phyloP scores from a whole-genome alignment of 1,284 basidiomycete genomes.

The Bjerkandera adusta region DNA sequence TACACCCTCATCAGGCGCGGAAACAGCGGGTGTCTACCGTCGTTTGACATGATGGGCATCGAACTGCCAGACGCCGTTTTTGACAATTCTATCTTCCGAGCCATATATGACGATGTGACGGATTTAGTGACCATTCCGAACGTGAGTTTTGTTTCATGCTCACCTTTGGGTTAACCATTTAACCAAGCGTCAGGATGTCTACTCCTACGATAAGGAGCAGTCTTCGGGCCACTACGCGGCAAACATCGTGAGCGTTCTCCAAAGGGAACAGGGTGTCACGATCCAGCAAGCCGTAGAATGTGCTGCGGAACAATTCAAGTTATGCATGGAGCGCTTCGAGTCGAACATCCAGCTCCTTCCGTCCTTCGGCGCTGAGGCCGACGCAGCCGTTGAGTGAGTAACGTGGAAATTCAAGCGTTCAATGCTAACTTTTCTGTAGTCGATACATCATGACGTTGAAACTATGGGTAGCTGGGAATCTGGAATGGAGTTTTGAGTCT shows the following conservation, averaged over 20 bases:
- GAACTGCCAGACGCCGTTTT: not conserved
- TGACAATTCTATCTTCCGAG: not conserved
- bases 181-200: not conserved
- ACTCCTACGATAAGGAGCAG: not conserved
- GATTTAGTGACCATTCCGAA: not conserved
- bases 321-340: not conserved
- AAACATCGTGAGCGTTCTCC: not conserved
- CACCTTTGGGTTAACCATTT: not conserved
- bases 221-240: too few species aligned
- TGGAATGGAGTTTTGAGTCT: constrained; percentile 40
- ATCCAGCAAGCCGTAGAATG: not conserved
- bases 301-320: not conserved
- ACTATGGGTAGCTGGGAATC: constrained; percentile 28
- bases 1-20: constrained; percentile 58
- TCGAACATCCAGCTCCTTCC: not conserved
- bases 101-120: not conserved
- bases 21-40: too few species aligned
- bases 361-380: not conserved
- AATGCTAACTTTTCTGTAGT: too few species aligned
- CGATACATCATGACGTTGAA: not conserved
- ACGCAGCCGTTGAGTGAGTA: not conserved
- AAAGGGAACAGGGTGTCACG: not conserved
- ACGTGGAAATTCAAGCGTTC: too few species aligned
- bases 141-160: not conserved
- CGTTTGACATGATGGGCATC: too few species aligned